Evolutionary conservation across 345 rosid genomes (phyloP), one percentile per base, ranked within the genome.

Genomic region (Nasturtium officinale): DNA sequence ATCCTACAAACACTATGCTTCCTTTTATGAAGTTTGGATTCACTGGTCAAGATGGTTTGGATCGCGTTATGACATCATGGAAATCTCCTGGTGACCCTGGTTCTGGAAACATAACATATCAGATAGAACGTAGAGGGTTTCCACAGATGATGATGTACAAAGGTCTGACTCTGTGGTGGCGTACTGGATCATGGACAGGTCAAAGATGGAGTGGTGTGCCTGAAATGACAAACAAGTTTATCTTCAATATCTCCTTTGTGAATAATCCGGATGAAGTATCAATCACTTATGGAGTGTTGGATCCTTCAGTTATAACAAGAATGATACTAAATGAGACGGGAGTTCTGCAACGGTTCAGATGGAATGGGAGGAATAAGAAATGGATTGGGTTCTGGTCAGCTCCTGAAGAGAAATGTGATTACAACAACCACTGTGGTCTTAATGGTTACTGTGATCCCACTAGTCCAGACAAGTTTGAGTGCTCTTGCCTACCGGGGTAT

Each of bases 161-260:
- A n/a, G 87, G 81, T 20, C 32, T 37, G 8, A 9, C 0, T 5
- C 71, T 52, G 5, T 46, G 65, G 64, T 87, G 87, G 89, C 86
- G 96, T 35, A 71, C 61, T 5, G 93, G 93, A 4, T 70, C 87
- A 18, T 85, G 90, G 92, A 87, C 84, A 6, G 90, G 91, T 6
- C 65, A 46, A 12, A 80, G 87, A 69, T 87, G 86, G 96, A 87
- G 81, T 47, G 94, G 92, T 13, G 83, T 91, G 16, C 96, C 92
- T 3, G 83, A 76, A 55, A 86, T 89, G 91, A 66, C 79, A 4
- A 42, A 10, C 10, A 51, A 9, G 47, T 83, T 26, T 51, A 86
- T 84, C 38, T 85, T 72, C 25, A 78, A 75, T 30, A 18, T 65
- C 23, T 75, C 63, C 0, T 79, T 51, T 63, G 80, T 83, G 32